These are phyloP conservation scores for Oryza meyeriana DNA, from an alignment of 176 grass and related monocot genomes.

Conservation along the genomic window DNA sequence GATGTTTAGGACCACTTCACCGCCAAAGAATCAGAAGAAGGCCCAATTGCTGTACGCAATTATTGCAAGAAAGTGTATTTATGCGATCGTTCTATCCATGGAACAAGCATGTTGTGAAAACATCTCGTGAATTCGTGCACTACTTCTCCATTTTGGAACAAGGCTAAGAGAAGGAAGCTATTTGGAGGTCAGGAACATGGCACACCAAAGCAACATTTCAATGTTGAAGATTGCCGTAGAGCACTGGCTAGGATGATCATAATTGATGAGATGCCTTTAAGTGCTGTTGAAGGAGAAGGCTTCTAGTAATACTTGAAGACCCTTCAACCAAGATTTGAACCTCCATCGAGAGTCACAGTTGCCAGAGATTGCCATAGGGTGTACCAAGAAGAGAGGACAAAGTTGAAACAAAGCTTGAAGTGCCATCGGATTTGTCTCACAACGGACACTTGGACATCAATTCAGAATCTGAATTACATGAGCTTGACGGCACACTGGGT, in stretches of 20 bases:
- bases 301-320: not conserved
- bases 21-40: not conserved
- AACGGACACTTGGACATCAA: constrained; percentile 6
- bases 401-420: not conserved
- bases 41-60: not conserved
- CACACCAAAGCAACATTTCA: not conserved
- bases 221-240: not conserved
- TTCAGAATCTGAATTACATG: constrained; percentile 1
- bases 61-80: not conserved
- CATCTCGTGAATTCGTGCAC: not conserved
- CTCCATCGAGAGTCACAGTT: not conserved
- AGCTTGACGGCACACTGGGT: not conserved
- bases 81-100: not conserved
- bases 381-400: constrained; percentile 6
- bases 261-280: not conserved
- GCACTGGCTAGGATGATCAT: not conserved
- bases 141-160: not conserved
- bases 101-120: not conserved
- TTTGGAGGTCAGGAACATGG: not conserved
- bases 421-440: not conserved
- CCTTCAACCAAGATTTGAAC: not conserved
- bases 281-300: not conserved
- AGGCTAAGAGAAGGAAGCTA: not conserved
- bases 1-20: not conserved
- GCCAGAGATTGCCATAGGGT: not conserved